Evolutionary conservation across 805 yeast genomes (phyloP).

Genomic region (Lipomyces japonicus): DNA sequence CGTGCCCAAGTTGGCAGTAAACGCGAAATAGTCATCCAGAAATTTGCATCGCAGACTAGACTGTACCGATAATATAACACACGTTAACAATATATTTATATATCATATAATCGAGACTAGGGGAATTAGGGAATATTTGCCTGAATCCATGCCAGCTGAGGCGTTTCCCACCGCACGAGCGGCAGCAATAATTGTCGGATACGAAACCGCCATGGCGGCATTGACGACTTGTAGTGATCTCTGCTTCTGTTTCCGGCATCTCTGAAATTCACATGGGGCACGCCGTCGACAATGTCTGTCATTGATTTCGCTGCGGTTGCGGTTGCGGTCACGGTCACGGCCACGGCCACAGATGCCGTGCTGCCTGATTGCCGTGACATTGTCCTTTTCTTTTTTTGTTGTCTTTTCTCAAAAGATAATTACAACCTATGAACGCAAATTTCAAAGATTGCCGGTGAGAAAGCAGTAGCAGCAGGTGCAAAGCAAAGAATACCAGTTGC

Average conservation of each 20-base stretch:
- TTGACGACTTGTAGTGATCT: constrained; percentile 58
- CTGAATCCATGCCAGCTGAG: constrained; percentile 57
- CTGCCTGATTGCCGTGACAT: no score
- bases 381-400: no score
- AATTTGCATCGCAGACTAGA: constrained; percentile 43
- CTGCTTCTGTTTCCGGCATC: constrained; percentile 76
- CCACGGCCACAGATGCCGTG: no score
- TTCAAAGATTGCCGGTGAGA: no score
- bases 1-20: constrained; percentile 84
- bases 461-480: no score
- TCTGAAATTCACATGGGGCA: constrained; percentile 18
- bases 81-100: no score
- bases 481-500: no score
- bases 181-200: constrained; percentile 56
- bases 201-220: constrained; percentile 54
- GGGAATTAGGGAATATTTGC: constrained; percentile 8
- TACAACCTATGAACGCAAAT: no score
- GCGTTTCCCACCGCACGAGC: constrained; percentile 61
- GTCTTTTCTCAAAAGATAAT: no score
- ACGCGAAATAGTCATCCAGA: constrained; percentile 73
- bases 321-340: background rate
- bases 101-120: no score
- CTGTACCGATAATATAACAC: background rate
- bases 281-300: constrained; percentile 23
- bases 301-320: background rate